Evolutionary conservation across 163 green algal genomes (phyloP).

Genomic region (Scenedesmus sp.): DNA sequence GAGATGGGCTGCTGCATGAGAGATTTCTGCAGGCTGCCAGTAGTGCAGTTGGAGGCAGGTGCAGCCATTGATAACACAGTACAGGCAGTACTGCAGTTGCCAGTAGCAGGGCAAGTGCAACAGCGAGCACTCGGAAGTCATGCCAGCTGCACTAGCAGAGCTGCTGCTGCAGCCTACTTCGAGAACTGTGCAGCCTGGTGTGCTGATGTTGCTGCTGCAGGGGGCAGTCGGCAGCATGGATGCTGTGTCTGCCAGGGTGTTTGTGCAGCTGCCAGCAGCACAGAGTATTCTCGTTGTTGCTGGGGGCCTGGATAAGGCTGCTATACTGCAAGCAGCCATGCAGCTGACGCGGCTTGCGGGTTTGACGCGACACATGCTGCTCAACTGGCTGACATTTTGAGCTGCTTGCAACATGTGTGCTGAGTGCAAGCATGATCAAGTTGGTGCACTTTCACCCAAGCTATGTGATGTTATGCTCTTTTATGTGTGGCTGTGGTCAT

Average conservation of each 20-base stretch:
- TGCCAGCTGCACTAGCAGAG: background rate
- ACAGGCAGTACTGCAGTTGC: background rate
- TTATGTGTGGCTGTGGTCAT: too few species aligned
- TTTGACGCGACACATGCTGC: background rate
- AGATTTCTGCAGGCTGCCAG: background rate
- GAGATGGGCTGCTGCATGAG: background rate
- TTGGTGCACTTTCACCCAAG: too few species aligned
- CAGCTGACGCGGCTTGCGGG: background rate
- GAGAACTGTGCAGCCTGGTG: background rate
- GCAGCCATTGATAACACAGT: background rate
- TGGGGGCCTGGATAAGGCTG: background rate
- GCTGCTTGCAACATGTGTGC: background rate
- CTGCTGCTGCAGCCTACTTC: background rate
- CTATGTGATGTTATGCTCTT: too few species aligned
- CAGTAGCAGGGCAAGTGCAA: background rate
- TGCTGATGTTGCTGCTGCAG: background rate
- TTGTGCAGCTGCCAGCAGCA: constrained; percentile 7
- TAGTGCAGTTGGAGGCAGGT: background rate
- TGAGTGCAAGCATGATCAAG: too few species aligned
- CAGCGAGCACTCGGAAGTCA: background rate
- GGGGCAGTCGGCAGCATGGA: background rate
- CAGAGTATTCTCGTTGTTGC: background rate
- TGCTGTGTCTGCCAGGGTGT: background rate
- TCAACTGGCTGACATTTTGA: background rate
- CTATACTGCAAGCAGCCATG: background rate